These are phyloP conservation scores for Ceratocystis harringtonii DNA, from an alignment of 2,329 filamentous ascomycete species.

Conservation along the genomic window DNA sequence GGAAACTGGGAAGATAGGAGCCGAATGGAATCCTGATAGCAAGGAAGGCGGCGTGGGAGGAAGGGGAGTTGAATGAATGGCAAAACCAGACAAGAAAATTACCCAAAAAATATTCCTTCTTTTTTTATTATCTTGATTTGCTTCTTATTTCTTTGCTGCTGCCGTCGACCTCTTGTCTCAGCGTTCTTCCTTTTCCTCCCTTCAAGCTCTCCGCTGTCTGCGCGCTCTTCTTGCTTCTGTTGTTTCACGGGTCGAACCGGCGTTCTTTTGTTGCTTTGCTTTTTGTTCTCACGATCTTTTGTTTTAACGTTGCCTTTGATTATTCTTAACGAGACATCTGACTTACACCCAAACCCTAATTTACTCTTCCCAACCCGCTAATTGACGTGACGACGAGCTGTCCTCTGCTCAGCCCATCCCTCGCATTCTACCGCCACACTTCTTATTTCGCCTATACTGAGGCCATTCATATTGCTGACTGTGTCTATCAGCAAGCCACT, in stretches of 20 bases:
- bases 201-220: background rate
- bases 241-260: background rate
- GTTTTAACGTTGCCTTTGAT: background rate
- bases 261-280: slow-evolving; percentile 14
- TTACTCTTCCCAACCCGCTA: background rate
- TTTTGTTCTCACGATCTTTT: background rate
- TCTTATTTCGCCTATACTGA: too few species aligned
- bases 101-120: background rate
- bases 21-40: background rate
- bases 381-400: too few species aligned
- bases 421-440: background rate
- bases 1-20: background rate
- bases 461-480: too few species aligned
- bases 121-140: background rate
- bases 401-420: background rate
- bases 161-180: background rate
- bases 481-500: too few species aligned
- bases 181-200: background rate
- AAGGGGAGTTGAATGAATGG: background rate
- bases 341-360: background rate
- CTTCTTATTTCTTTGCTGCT: background rate
- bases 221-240: background rate
- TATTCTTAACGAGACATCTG: background rate
- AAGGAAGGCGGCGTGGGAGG: background rate
- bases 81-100: background rate